These are phyloP conservation scores for Botrytis cinerea DNA, from an alignment of 2,329 filamentous ascomycete genomes.

Conservation along the genomic window DNA sequence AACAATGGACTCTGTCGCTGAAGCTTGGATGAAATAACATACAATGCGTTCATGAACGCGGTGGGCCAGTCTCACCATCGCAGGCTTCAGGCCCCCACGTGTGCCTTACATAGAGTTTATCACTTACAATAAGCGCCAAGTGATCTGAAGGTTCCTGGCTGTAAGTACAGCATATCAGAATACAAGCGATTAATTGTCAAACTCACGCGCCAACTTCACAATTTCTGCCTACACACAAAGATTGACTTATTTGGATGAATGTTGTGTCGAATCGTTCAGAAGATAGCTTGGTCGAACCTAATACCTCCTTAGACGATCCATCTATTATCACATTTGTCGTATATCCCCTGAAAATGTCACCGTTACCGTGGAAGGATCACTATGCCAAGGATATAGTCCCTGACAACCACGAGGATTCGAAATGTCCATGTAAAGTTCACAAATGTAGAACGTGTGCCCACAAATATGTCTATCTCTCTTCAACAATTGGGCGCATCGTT, in stretches of 20 bases:
- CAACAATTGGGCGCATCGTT: not conserved
- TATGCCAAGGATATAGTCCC: not conserved
- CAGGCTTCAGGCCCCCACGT: not conserved
- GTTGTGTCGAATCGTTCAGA: not conserved
- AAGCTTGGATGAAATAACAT: not conserved
- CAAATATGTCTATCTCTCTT: not conserved
- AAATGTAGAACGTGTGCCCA: not conserved
- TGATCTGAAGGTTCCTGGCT: not conserved
- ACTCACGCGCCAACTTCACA: not conserved
- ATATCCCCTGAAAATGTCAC: not conserved
- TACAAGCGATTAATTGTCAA: not conserved
- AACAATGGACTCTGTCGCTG: no score
- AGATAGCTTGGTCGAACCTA: not conserved
- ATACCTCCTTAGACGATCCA: no score
- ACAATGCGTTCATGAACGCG: not conserved
- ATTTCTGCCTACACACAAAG: not conserved
- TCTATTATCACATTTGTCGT: not conserved
- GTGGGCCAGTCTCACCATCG: not conserved
- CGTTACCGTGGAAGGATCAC: not conserved
- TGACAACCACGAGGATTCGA: slow-evolving; percentile 1
- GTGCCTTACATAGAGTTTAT: not conserved
- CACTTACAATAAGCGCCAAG: not conserved
- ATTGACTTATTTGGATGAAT: not conserved
- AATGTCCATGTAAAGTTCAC: not conserved
- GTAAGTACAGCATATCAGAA: not conserved